Evolutionary conservation across 371 early-diverging fungal species (phyloP), one percentile per base, ranked within the genome.

Genomic region (Amoeboradix gromovi): DNA sequence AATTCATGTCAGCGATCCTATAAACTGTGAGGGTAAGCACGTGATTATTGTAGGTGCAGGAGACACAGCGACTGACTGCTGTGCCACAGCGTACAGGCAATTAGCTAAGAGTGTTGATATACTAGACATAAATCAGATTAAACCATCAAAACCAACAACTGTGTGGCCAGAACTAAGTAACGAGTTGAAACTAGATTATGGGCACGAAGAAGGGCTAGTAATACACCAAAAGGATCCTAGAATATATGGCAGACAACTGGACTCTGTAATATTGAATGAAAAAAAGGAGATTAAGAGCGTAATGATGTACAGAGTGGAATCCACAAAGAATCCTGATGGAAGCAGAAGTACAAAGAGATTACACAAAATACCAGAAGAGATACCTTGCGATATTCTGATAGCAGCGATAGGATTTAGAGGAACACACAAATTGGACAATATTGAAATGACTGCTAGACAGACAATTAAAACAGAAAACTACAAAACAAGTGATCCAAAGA

Each of bases 41-140:
- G 96, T 95, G 0, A 79, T 95, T 72, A 92, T 95, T 27, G 92
- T 95, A 80, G 96, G 96, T 77, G 96, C 92, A 73, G 96, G 96
- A 71, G 96, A 93, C 75, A 95, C 96, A 17, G 94, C 92, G 73
- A 89, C 86, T 73, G 96, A 95, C 74, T 93, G 94, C 77, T 89
- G 92, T 68, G 96, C 86, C 69, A 93, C 96, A 17, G 84, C 92
- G 17, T 22, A 71, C 30, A 29, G 31, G 27, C 28, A 31, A 74
- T 80, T 80, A 48, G 93, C 93, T 31, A 84, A 81, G 70, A 85
- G 86, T 66, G 85, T 95, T 30, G n/a, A n/a, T n/a, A n/a, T n/a
- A n/a, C n/a, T n/a, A n/a, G n/a, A n/a, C n/a, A 82, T 85, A 74
- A 94, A 94, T 84, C 94, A 95, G 75, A 79, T 95, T 70, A 78